These are phyloP conservation scores for Eutrema yunnanense DNA, from an alignment of 345 rosid genomes.

Conservation along the genomic window DNA sequence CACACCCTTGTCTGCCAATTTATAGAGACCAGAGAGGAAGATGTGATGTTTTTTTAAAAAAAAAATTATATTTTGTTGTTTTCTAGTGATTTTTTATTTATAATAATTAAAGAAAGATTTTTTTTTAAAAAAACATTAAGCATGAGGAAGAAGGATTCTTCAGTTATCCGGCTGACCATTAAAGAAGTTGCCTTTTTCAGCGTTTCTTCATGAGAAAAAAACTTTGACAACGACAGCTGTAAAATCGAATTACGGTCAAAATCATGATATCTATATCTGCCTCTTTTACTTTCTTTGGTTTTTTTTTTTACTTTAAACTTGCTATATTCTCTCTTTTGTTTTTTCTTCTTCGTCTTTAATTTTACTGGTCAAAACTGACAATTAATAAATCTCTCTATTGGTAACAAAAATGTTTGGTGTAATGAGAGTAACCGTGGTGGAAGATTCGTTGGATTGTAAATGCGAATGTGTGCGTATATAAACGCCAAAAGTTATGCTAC, in stretches of 20 bases:
- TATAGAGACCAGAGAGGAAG: conserved; percentile 35
- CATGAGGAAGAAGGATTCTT: conserved; percentile 22
- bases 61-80: conserved; percentile 9
- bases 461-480: conserved; percentile 2
- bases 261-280: conserved; percentile 14
- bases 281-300: conserved; percentile 9
- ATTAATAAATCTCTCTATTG: not conserved
- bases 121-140: not conserved
- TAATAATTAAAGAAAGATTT: not conserved
- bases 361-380: conserved; percentile 16
- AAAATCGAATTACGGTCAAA: conserved; percentile 29
- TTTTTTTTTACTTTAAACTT: conserved; percentile 7
- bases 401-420: conserved; percentile 7
- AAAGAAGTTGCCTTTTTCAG: conserved; percentile 31
- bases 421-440: not conserved
- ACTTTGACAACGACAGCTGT: conserved; percentile 30
- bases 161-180: conserved; percentile 31
- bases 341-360: conserved; percentile 1
- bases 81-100: not conserved
- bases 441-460: conserved; percentile 11
- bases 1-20: conserved; percentile 29
- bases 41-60: conserved; percentile 25
- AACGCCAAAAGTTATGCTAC: conserved; percentile 12
- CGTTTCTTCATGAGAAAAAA: conserved; percentile 14
- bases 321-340: not conserved